A percentile compares a stretch with the other conserved stretches of the same genome.
Conservation (phyloP, 768 basidiomycete species). For the Suillus luteus region DNA sequence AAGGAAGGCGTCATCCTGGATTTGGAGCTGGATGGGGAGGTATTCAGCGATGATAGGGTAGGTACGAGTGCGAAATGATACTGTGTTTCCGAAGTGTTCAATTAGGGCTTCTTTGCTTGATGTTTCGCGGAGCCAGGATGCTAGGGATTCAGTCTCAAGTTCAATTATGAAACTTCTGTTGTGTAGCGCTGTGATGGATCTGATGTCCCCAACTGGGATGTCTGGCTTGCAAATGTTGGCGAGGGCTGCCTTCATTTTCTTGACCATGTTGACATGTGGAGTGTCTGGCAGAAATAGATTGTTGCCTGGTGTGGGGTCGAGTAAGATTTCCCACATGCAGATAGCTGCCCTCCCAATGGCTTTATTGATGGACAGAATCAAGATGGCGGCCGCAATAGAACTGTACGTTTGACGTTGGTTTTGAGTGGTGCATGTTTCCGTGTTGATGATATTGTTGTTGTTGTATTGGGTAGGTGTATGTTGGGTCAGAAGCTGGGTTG, state of each 20-base stretch:
- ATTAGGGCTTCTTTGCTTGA: slow-evolving; percentile 13
- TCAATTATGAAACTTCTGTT: slow-evolving; percentile 22
- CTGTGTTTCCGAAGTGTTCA: background rate
- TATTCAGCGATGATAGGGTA: slow-evolving; percentile 21
- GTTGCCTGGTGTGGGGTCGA: background rate
- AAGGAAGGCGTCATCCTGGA: background rate
- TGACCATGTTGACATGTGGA: background rate
- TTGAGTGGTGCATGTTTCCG: too few species aligned
- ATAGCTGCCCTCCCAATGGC: background rate
- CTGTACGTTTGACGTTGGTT: background rate
- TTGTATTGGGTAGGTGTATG: too few species aligned
- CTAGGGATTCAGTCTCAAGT: slow-evolving; percentile 13
- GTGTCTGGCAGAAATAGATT: background rate
- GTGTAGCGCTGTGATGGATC: background rate
- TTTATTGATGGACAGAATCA: background rate
- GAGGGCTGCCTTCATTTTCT: background rate
- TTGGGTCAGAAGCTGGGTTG: background rate
- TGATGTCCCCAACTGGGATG: background rate
- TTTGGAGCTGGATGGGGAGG: slow-evolving; percentile 25
- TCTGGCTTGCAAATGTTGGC: background rate
- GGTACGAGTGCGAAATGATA: slow-evolving; percentile 2
- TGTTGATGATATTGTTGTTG: too few species aligned
- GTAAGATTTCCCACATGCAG: background rate
- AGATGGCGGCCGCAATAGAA: background rate
- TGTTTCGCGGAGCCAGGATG: slow-evolving; percentile 18